Conservation (phyloP, 441 rosid genomes). For the Euphorbia schlechtendalii region DNA sequence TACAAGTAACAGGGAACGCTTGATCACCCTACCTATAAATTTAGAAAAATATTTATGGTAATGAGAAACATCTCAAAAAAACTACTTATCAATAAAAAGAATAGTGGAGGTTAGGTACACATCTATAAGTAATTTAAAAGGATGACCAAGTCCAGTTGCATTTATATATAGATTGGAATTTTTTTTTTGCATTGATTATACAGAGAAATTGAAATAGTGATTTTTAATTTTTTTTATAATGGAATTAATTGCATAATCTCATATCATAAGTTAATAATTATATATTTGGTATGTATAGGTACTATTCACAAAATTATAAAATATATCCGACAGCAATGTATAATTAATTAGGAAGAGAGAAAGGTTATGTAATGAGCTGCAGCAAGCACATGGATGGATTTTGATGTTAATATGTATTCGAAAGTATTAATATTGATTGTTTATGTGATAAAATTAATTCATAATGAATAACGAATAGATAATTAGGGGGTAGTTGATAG, state of each 20-base stretch:
- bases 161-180: no score
- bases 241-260: neutral
- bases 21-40: no score
- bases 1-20: no score
- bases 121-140: neutral
- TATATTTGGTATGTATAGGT: neutral
- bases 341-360: neutral
- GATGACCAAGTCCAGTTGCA: neutral
- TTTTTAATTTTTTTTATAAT: neutral
- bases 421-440: neutral
- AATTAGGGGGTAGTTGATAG: conserved; percentile 26
- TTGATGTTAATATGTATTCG: neutral
- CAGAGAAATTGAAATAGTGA: neutral
- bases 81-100: no score
- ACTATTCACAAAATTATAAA: neutral
- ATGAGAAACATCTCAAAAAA: no score
- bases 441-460: no score
- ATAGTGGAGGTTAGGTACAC: no score
- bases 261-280: neutral
- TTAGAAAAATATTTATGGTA: no score
- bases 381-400: conserved; percentile 31
- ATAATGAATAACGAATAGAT: no score
- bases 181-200: no score
- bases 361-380: conserved; percentile 7
- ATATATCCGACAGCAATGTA: neutral